A percentile compares a stretch with the other conserved stretches of the same genome.
These are phyloP conservation scores for Claviceps maximensis DNA, from an alignment of 2,329 filamentous ascomycete genomes.

Conservation along the genomic window DNA sequence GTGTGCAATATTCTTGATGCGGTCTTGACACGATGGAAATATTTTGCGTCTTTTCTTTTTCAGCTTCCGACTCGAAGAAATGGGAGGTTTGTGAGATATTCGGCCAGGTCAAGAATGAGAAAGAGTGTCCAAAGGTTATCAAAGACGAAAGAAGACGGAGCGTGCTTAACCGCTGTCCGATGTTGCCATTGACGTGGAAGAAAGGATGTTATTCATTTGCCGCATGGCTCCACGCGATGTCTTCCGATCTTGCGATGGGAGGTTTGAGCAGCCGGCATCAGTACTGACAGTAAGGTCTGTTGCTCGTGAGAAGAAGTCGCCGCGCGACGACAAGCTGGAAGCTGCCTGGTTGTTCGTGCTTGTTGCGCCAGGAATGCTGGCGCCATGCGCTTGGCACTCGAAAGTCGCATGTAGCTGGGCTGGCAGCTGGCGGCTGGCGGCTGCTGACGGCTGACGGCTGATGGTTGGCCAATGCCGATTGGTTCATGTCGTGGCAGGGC, in stretches of 20 bases:
- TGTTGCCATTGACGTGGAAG: constrained; percentile 3
- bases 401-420: neutral
- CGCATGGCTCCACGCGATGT: constrained; percentile 2
- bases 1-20: neutral
- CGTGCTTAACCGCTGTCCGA: constrained; percentile 4
- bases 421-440: too few species aligned
- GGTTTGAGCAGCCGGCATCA: neutral
- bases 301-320: neutral
- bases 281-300: neutral
- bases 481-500: neutral
- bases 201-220: neutral
- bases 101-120: neutral
- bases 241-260: neutral
- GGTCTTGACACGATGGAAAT: neutral
- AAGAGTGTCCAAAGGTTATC: neutral
- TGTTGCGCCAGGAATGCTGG: neutral
- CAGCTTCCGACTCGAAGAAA: neutral
- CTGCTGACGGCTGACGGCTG: neutral
- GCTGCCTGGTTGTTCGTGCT: neutral
- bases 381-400: neutral
- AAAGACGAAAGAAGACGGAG: neutral
- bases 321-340: neutral
- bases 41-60: neutral
- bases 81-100: neutral
- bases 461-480: neutral